Base-by-base conservation (phyloP, 371 early-diverging fungal genomes). In the Rhizopus stolonifer region DNA sequence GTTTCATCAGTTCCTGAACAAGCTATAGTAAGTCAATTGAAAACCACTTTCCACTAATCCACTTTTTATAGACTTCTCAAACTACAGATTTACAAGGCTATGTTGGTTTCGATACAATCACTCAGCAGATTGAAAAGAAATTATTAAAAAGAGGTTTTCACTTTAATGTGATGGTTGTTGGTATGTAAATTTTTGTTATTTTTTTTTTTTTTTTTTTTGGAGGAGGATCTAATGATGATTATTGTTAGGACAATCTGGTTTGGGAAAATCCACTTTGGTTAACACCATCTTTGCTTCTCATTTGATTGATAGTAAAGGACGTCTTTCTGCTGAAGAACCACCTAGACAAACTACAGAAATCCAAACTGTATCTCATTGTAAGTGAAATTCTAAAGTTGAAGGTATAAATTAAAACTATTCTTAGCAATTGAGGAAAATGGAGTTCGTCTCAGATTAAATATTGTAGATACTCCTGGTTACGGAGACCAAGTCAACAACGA, bases 231-330 rank as follows among this genome's bases (percentile, higher is more conserved):
- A n/a, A n/a, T n/a, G n/a, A n/a, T n/a, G n/a, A n/a, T n/a, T n/a
- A n/a, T n/a, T n/a, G n/a, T n/a, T n/a, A n/a, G n/a, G 98, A 53
- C 95, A 97, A 86, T 90, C 94, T 52, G 99, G 99, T 19, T 81
- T 99, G 54, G 99, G 99, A 57, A 96, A 99, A 76, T 94, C 98
- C 10, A 99, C 99, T 25, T 82, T 99, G 52, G 87, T 99, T 66
- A 98, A 98, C 83, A 96, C 99, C 56, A 81, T 90, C 55, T 92
- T 92, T 71, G 85, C 92, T 34, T 82, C 88, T 22, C 92, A 93
- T 52, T 77, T 93, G 59, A 85, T 91, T 58, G 91, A 93, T 66
- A 84, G 83, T 61, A 89, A 91, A 77, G 92, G 87, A 39, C 87
- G 90, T 56, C 77, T 80, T 48, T 74, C 72, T 51, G 82, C 86